Evolutionary conservation across 306 rosid genomes (phyloP), one percentile per base, ranked within the genome.

Genomic region (Arachis hypogaea): DNA sequence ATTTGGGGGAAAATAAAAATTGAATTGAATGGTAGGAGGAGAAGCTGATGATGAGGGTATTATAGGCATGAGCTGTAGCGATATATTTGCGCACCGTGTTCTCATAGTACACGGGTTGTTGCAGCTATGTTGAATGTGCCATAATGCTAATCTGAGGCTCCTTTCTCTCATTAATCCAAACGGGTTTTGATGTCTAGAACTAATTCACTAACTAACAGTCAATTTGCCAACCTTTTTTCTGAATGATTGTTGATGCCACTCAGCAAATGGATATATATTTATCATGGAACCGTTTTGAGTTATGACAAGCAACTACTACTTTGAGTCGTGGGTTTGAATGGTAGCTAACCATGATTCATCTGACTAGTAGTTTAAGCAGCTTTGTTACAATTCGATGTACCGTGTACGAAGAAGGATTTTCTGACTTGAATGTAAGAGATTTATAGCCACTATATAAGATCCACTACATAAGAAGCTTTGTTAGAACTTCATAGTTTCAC

Each of bases 101-200:
- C 52, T 61, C 62, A 76, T 70, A 6, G 7, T 60, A 60, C 91
- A 71, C 79, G 92, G 86, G 86, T 82, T 82, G 90, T 85, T 71
- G 78, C 77, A 43, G 87, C 88, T 2, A 80, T 70, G 97, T 75
- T 47, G 89, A 91, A 87, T 87, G 89, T 88, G 97, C 83, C 92
- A 75, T 78, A 11, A 91, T 88, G 94, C 94, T 88, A 91, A 91
- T 88, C 90, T 87, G 94, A 90, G 84, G 88, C 87, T 59, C 6
- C 8, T 4, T 11, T 7, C 46, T 43, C 7, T 43, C 38, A 33
- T 33, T 33, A 22, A 22, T 22, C 28, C 28, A 22, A 22, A 22
- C 28, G 1, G 28, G 28, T 22, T 22, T 22, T 22, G 1, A 22
- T 22, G 28, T 22, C 1, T 22, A 22, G 28, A 22, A 22, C 28